phyloP scores from a whole-genome alignment of 176 grass and related monocot species.

The Otatea glauca region DNA sequence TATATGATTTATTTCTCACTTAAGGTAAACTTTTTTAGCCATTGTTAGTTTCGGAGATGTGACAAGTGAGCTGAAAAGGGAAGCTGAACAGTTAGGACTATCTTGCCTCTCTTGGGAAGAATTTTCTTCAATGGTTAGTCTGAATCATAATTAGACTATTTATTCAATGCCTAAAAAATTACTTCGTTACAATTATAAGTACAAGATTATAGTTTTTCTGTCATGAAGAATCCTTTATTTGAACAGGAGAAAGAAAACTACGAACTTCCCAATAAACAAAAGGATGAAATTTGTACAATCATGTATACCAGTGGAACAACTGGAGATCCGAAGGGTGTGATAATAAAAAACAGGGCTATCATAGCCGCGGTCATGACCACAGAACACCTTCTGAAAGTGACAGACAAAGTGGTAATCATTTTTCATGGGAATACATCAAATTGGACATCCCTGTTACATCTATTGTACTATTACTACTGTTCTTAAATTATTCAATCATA shows the following conservation, averaged over 20 bases:
- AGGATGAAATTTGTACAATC: slow-evolving; percentile 87
- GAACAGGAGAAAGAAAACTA: slow-evolving; percentile 54
- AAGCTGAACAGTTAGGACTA: slow-evolving; percentile 61
- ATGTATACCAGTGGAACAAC: slow-evolving; percentile 99
- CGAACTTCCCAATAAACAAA: slow-evolving; percentile 55
- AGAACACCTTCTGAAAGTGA: slow-evolving; percentile 74
- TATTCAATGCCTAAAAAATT: not conserved
- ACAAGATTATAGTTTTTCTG: not conserved
- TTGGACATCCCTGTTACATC: not conserved
- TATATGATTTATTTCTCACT: slow-evolving; percentile 13
- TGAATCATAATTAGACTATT: not conserved
- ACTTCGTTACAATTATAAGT: not conserved
- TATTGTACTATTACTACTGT: not conserved
- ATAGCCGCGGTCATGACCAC: slow-evolving; percentile 73
- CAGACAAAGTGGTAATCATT: slow-evolving; percentile 81
- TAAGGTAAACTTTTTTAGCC: slow-evolving; percentile 46
- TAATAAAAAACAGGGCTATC: slow-evolving; percentile 80
- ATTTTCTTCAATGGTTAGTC: slow-evolving; percentile 69
- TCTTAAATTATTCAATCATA: not conserved
- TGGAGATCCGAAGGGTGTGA: slow-evolving; percentile 91
- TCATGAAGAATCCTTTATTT: slow-evolving; percentile 5
- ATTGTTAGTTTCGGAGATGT: slow-evolving; percentile 88
- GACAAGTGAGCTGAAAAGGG: slow-evolving; percentile 60
- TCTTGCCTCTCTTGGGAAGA: slow-evolving; percentile 93
- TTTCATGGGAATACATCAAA: not conserved